These are phyloP conservation scores for Colletotrichum shisoi DNA, from an alignment of 2,329 filamentous ascomycete genomes.

Conservation along the genomic window DNA sequence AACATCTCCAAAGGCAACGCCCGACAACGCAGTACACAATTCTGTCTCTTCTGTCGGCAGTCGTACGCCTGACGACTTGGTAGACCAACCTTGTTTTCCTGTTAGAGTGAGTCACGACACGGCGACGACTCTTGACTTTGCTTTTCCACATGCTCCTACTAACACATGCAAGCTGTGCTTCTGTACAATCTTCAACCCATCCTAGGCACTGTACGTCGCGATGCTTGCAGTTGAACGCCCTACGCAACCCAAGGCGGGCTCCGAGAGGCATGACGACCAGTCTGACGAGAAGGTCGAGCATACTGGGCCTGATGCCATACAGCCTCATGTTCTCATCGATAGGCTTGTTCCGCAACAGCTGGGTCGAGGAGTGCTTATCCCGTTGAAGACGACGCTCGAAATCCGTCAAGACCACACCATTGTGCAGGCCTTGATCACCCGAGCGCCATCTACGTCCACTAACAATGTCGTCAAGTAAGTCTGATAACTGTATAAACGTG, in stretches of 20 bases:
- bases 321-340: conserved; percentile 47
- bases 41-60: not conserved
- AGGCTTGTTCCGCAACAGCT: conserved; percentile 49
- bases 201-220: conserved; percentile 9
- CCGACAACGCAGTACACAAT: not conserved
- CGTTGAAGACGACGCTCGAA: conserved; percentile 71
- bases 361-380: conserved; percentile 62
- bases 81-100: conserved; percentile 1
- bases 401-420: conserved; percentile 65
- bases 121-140: not conserved
- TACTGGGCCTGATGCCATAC: conserved; percentile 38
- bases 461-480: conserved; percentile 77
- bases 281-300: conserved; percentile 32
- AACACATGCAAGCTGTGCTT: conserved; percentile 6
- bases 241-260: conserved; percentile 7
- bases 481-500: conserved; percentile 18
- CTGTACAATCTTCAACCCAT: not conserved
- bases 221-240: conserved; percentile 33
- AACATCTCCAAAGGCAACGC: not conserved
- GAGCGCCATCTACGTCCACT: conserved; percentile 74
- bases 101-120: conserved; percentile 28
- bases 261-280: conserved; percentile 23
- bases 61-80: not conserved
- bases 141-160: not conserved
- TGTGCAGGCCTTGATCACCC: conserved; percentile 73